phyloP scores from a whole-genome alignment of 495 filamentous ascomycete genomes.

The Lophiotrema nucula region DNA sequence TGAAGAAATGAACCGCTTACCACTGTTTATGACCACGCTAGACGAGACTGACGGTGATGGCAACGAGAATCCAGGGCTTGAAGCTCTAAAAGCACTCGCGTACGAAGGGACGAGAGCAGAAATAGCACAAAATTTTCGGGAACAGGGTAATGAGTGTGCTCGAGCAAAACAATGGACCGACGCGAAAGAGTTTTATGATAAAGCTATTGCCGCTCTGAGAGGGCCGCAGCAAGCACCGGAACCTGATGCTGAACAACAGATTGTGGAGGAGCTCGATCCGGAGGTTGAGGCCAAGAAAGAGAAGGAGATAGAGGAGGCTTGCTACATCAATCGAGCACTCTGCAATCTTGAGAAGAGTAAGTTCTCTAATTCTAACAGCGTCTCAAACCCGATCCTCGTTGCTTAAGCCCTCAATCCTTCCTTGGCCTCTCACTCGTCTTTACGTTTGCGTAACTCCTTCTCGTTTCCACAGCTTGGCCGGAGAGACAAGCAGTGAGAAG shows the following conservation, averaged over 20 bases:
- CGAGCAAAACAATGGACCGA: slow-evolving; percentile 70
- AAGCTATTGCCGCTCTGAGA: slow-evolving; percentile 68
- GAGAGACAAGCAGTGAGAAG: no score
- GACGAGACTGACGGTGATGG: slow-evolving; percentile 58
- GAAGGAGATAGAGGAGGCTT: slow-evolving; percentile 64
- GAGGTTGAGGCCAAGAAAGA: slow-evolving; percentile 57
- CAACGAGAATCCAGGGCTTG: slow-evolving; percentile 70
- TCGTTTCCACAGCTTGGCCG: no score
- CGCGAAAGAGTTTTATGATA: slow-evolving; percentile 87
- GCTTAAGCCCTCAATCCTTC: neutral
- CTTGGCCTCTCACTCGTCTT: neutral
- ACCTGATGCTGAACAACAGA: slow-evolving; percentile 43
- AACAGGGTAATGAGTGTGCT: slow-evolving; percentile 88
- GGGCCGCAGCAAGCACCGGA: slow-evolving; percentile 44
- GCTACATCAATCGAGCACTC: slow-evolving; percentile 80
- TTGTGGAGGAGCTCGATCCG: slow-evolving; percentile 45
- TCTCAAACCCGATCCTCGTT: neutral
- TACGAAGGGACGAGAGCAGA: slow-evolving; percentile 90
- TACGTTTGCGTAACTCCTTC: no score
- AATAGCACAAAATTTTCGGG: slow-evolving; percentile 73
- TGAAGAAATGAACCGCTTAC: slow-evolving; percentile 72
- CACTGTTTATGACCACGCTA: slow-evolving; percentile 93
- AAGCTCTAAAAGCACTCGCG: slow-evolving; percentile 82
- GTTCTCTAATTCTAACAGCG: slow-evolving; percentile 17
- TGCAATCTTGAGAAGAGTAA: slow-evolving; percentile 76